Percentiles rank a stretch among this genome's conserved stretches.
Evolutionary conservation across 2,329 filamentous ascomycete species (phyloP).

Genomic region (Ophiosphaerella korrae): DNA sequence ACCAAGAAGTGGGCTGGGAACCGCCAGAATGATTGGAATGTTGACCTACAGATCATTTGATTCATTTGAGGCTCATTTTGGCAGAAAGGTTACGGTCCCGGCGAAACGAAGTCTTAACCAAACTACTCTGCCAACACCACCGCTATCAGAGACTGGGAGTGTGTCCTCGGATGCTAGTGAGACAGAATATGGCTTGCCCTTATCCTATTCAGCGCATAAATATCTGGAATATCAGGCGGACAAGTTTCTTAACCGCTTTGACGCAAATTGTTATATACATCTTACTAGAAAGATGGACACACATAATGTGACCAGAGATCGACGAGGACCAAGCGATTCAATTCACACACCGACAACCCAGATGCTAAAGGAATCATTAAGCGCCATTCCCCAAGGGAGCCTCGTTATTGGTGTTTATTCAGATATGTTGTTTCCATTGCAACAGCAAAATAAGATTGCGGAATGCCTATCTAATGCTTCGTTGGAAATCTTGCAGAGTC

Average conservation of each 20-base stretch:
- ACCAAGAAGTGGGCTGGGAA: conserved; percentile 40
- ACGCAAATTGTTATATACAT: conserved; percentile 49
- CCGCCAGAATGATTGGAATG: conserved; percentile 49
- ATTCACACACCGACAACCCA: conserved; percentile 10
- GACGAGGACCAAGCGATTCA: not conserved
- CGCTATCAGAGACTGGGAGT: conserved; percentile 6
- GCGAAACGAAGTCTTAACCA: not conserved
- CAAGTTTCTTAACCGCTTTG: conserved; percentile 48
- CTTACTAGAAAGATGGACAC: conserved; percentile 48
- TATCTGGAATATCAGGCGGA: conserved; percentile 49
- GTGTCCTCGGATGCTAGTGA: not conserved
- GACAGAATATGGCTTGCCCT: conserved; percentile 44
- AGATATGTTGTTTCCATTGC: conserved; percentile 42
- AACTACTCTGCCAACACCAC: conserved; percentile 8
- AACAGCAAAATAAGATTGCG: conserved; percentile 41
- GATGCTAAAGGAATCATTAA: conserved; percentile 26
- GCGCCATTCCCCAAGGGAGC: conserved; percentile 26
- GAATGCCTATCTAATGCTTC: conserved; percentile 34
- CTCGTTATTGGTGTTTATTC: conserved; percentile 46
- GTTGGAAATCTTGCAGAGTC: conserved; percentile 32
- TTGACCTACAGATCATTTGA: conserved; percentile 46
- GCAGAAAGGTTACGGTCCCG: conserved; percentile 17
- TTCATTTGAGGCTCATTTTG: conserved; percentile 46
- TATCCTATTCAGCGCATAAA: conserved; percentile 43
- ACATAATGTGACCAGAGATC: conserved; percentile 41